Evolutionary conservation across 805 yeast species (phyloP), one percentile per base, ranked within the genome.

Genomic region (Crinitomyces ghanaensis): DNA sequence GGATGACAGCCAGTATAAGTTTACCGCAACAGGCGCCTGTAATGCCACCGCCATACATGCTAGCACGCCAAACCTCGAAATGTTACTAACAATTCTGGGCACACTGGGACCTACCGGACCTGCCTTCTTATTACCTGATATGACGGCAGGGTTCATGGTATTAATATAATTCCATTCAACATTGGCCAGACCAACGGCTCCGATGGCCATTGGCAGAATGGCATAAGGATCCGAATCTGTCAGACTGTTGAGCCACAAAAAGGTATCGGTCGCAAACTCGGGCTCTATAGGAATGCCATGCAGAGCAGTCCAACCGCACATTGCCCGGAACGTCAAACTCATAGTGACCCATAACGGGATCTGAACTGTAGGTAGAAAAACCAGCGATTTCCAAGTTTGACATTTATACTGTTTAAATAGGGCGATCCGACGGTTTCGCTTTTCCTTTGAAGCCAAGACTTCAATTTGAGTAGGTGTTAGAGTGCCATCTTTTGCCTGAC

Each of bases 1-100:
- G 0, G 95, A 84, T 29, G 88, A 74, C 19, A 83, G 66, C 98
- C 97, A 88, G 57, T 86, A 88, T n/a, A 84, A 51, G 0, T 78
- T 72, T 22, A 86, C 59, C 0, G 93, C 83, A 19, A 77, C 62
- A 0, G 97, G 94, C 0, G 94, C 93, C 47, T 85, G 91, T 26
- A 85, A 71, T 0, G 94, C 66, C 13, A 85, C 63, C 4, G 84
- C 85, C 78, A 84, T 83, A 56, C 88, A 63, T 42, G 82, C 73
- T 1, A 85, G 73, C 33, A 81, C 72, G 15, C 88, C 74, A 42
- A 82, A 63, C 46, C 95, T 64, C 2, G 93, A 72, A 2, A 81
- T 49, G 40, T 74, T 83, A 35, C 81, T 66, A 22, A 86, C 26
- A n/a, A 48, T 41, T 1, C 40, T 44, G 3, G 58, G 48, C 13